Conservation (phyloP, 805 yeast species). For the Ogataea methylovora region DNA sequence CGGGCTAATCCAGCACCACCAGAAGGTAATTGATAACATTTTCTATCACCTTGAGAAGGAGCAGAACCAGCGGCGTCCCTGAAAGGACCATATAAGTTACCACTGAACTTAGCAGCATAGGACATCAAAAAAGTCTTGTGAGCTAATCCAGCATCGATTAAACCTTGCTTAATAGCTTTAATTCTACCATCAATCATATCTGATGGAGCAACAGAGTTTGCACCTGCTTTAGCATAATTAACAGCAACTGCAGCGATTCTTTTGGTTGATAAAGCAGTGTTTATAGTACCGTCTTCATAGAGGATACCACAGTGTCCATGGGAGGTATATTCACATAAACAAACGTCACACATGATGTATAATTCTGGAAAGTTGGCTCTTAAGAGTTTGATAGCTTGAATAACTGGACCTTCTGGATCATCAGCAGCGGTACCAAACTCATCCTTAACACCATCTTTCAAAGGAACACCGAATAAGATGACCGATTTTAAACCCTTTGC, state of each 20-base stretch:
- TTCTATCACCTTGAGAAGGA: conserved; percentile 88
- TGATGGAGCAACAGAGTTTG: conserved; percentile 91
- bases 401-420: conserved; percentile 94
- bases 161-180: conserved; percentile 76
- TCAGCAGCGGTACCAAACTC: conserved; percentile 84
- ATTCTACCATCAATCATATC: conserved; percentile 98
- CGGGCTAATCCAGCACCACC: conserved; percentile 93
- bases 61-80: conserved; percentile 94
- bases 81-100: conserved; percentile 91
- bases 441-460: conserved; percentile 72
- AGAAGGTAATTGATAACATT: conserved; percentile 86
- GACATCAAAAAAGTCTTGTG: conserved; percentile 87
- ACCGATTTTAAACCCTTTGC: conserved; percentile 81
- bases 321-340: conserved; percentile 91
- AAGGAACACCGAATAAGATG: conserved; percentile 86
- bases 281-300: conserved; percentile 78
- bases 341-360: conserved; percentile 88
- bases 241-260: conserved; percentile 93
- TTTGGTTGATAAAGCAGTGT: conserved; percentile 64
- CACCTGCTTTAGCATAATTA: conserved; percentile 93
- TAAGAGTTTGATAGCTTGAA: conserved; percentile 63
- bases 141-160: conserved; percentile 74
- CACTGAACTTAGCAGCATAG: conserved; percentile 90
- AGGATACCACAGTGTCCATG: conserved; percentile 98
- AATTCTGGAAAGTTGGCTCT: conserved; percentile 66